Conservation (phyloP, 441 rosid species). For the Adansonia rubrostipa region DNA sequence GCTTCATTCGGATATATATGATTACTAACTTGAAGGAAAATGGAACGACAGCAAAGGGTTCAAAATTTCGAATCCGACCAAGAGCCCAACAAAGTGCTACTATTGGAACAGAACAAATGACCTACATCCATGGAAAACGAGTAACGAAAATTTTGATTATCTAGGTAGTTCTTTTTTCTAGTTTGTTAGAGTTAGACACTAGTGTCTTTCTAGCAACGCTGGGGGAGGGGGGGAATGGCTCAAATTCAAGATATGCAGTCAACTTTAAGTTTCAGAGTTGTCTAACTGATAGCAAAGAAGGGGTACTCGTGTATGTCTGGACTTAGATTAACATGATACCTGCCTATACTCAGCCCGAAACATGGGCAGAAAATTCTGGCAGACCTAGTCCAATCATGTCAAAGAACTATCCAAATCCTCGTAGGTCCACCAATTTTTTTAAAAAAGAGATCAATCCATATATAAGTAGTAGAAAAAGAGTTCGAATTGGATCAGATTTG, state of each 20-base stretch:
- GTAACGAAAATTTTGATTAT: background rate
- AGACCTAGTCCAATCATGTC: no score
- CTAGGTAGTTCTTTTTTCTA: background rate
- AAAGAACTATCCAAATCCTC: no score
- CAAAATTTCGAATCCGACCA: background rate
- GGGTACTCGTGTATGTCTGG: no score
- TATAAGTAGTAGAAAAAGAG: no score
- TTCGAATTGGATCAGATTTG: no score
- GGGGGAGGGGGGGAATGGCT: background rate
- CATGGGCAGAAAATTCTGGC: no score
- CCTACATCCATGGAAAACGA: background rate
- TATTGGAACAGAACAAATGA: background rate
- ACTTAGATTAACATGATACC: no score
- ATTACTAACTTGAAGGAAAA: background rate
- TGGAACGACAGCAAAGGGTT: background rate
- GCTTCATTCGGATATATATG: background rate
- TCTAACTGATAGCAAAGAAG: no score
- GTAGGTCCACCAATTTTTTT: no score
- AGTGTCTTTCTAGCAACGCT: background rate
- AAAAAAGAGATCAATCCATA: no score
- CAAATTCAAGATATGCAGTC: background rate
- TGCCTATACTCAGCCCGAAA: no score
- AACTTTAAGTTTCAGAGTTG: background rate
- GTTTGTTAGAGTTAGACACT: background rate
- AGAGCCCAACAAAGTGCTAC: background rate